Conservation (phyloP, 768 basidiomycete species). For the Russula lepida region DNA sequence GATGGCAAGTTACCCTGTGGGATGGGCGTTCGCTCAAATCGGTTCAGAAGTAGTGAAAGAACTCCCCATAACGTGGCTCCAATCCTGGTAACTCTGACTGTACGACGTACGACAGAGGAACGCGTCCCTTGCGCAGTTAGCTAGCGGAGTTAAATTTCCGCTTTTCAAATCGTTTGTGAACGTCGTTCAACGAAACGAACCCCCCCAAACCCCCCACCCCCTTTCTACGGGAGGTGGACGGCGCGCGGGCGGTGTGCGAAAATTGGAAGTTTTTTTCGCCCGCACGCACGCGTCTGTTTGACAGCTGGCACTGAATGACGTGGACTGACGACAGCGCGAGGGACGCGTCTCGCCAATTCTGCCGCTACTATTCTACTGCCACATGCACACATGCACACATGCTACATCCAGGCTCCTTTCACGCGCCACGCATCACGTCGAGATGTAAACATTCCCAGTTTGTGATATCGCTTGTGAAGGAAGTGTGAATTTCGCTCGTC, state of each 20-base stretch:
- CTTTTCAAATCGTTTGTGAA: background rate
- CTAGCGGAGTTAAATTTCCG: background rate
- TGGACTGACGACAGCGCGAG: slow-evolving; percentile 3
- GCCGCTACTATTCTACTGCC: background rate
- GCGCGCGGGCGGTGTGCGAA: background rate
- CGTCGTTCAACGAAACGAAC: too few species aligned
- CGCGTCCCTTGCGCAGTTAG: background rate
- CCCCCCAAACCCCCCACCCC: background rate
- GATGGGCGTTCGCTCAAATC: background rate
- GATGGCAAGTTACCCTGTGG: background rate
- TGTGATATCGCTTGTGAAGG: slow-evolving; percentile 1
- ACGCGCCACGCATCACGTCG: slow-evolving; percentile 1
- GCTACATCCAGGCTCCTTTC: background rate
- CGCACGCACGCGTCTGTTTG: background rate
- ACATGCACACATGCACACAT: background rate
- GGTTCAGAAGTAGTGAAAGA: background rate
- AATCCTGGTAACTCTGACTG: background rate
- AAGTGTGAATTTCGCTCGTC: background rate
- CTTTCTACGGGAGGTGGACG: background rate
- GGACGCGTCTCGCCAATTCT: background rate
- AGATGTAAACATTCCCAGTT: background rate
- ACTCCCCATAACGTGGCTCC: slow-evolving; percentile 7
- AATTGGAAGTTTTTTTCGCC: background rate
- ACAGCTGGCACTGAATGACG: slow-evolving; percentile 6
- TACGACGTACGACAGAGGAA: background rate